Conservation (phyloP, 75 land plant species). For the Picea glauca region DNA sequence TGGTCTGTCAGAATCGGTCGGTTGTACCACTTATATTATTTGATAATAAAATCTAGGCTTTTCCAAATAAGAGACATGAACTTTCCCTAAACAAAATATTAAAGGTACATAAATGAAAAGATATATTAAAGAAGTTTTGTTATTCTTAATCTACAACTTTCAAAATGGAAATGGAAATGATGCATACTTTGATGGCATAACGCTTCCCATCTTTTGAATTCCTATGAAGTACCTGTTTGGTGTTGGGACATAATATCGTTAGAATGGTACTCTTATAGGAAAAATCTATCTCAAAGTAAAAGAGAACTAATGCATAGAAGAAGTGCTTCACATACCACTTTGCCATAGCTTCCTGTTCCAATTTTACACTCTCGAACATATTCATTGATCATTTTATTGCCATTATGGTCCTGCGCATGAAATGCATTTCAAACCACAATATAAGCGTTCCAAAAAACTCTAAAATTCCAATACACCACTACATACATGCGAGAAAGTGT, state of each 20-base stretch:
- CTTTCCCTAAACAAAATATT: conserved; percentile 1
- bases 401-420: conserved; percentile 36
- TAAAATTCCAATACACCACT: not conserved
- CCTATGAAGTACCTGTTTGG: conserved; percentile 74
- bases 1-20: no score
- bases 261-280: not conserved
- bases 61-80: not conserved
- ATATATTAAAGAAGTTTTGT: not conserved
- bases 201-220: conserved; percentile 62
- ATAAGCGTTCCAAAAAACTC: not conserved
- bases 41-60: not conserved
- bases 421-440: not conserved
- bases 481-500: not conserved
- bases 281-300: not conserved
- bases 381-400: conserved; percentile 45
- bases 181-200: conserved; percentile 86
- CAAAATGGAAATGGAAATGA: not conserved
- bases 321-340: conserved; percentile 36
- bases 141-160: not conserved
- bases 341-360: conserved; percentile 42
- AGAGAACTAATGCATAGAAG: not conserved
- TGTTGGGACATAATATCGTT: not conserved
- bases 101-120: not conserved
- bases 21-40: not conserved
- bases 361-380: conserved; percentile 38